Evolutionary conservation across 2,329 filamentous ascomycete species (phyloP), one percentile per base, ranked within the genome.

Genomic region (Myriosclerotinia duriaeana): DNA sequence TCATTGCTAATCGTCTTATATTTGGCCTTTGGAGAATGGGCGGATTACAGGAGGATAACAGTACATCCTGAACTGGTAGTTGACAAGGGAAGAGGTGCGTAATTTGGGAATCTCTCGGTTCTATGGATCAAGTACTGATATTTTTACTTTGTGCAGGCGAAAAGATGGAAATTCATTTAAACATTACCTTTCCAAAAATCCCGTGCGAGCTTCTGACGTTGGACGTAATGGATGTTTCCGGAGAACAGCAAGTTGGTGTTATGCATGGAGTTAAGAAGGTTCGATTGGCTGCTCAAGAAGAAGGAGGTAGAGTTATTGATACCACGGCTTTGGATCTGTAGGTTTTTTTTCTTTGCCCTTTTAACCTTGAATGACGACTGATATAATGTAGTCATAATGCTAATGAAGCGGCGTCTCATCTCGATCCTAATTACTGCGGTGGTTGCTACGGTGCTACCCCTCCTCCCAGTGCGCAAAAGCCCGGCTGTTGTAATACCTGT

Each of bases 111-210:
- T 54, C n/a, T n/a, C 3, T 17, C 38, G 30, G 36, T 34, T 60
- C 42, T 2, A 36, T 53, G 22, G 1, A 34, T 17, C 30, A 11
- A 42, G 22, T 36, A 52, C 65, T 66, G 46, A 63, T 65, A 38
- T 64, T 69, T 53, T 44, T 59, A 7, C 61, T 53, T 36, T 40
- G 38, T 62, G n/a, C 72, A 92, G 91, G 92, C 78, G 93, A 99
- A 83, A 92, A 94, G 79, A 98, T 99, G 94, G 95, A 98, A 78
- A 99, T 99, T 71, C 93, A 97, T 78, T 86, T 99, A 79, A 99
- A 99, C 81, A 89, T 99, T 68, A 95, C 92, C 56, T 99, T 99
- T 78, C 95, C 95, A 12, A 88, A 89, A 70, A 86, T 99, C 72
- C 95, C 95, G 12, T 99, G 95, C 81, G 94, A 98, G 79, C 87